Evolutionary conservation across 2,329 filamentous ascomycete species (phyloP).

Genomic region (Myriangium duriaei): DNA sequence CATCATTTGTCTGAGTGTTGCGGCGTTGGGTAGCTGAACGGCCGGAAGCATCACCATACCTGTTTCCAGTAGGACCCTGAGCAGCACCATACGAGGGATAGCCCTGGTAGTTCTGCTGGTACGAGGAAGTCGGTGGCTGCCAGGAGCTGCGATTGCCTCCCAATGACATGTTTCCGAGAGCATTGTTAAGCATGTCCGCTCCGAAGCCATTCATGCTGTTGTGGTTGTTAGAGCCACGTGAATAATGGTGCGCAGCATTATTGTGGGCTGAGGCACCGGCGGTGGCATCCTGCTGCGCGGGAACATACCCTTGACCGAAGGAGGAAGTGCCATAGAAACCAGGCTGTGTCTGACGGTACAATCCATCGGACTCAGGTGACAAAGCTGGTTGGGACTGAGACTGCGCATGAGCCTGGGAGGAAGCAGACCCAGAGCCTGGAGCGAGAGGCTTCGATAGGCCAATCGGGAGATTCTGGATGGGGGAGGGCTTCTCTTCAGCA

Average conservation of each 20-base stretch:
- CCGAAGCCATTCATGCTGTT: conserved; percentile 29
- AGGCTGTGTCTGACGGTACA: neutral
- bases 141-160: conserved; percentile 25
- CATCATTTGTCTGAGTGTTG: conserved; percentile 61
- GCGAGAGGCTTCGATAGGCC: conserved; percentile 59
- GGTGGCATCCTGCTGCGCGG: conserved; percentile 53
- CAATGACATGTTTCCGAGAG: conserved; percentile 55
- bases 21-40: conserved; percentile 50
- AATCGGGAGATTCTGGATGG: conserved; percentile 30
- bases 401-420: conserved; percentile 22
- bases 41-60: conserved; percentile 54
- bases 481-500: conserved; percentile 8
- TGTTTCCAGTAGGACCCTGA: conserved; percentile 22
- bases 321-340: conserved; percentile 17
- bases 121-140: conserved; percentile 11
- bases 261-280: conserved; percentile 71
- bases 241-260: conserved; percentile 23
- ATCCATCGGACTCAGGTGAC: neutral
- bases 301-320: conserved; percentile 1
- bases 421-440: conserved; percentile 56
- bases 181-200: conserved; percentile 52
- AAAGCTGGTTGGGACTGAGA: neutral
- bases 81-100: conserved; percentile 37
- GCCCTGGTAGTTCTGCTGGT: conserved; percentile 43
- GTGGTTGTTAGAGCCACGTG: neutral